phyloP scores from a whole-genome alignment of 805 yeast genomes.

The Phaffomyces opuntiae region DNA sequence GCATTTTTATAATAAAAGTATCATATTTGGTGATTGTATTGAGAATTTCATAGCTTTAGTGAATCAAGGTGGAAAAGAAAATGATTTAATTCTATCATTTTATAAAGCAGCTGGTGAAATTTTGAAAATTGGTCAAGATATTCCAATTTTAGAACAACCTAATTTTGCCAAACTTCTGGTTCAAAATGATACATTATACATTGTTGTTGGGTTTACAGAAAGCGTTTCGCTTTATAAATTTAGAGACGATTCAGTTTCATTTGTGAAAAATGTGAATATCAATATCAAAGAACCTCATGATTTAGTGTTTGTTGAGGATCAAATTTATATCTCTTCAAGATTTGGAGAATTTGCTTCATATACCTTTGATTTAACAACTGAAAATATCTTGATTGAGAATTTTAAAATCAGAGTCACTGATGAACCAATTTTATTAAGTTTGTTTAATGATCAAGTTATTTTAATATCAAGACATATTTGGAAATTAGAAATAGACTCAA shows the following conservation, averaged over 20 bases:
- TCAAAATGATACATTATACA: constrained; percentile 2
- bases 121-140: not conserved
- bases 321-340: constrained; percentile 18
- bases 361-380: not conserved
- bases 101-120: constrained; percentile 12
- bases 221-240: constrained; percentile 2
- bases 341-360: constrained; percentile 12
- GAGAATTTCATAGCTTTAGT: constrained; percentile 9
- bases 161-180: constrained; percentile 16
- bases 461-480: constrained; percentile 17
- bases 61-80: not conserved
- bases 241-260: not conserved
- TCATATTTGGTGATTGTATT: constrained; percentile 16
- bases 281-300: constrained; percentile 16
- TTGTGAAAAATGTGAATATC: not conserved
- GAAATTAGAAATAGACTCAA: constrained; percentile 7
- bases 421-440: constrained; percentile 14
- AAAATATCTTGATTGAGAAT: not conserved
- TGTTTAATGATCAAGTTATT: constrained; percentile 8
- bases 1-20: constrained; percentile 5
- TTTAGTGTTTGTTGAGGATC: constrained; percentile 9
- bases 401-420: constrained; percentile 7
- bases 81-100: not conserved
- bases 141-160: constrained; percentile 3
- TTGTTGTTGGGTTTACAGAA: constrained; percentile 6